A percentile compares a stretch with the other conserved stretches of the same genome.
These are phyloP conservation scores for Cryptococcus depauperatus DNA, from an alignment of 1,284 basidiomycete genomes.

Conservation along the genomic window DNA sequence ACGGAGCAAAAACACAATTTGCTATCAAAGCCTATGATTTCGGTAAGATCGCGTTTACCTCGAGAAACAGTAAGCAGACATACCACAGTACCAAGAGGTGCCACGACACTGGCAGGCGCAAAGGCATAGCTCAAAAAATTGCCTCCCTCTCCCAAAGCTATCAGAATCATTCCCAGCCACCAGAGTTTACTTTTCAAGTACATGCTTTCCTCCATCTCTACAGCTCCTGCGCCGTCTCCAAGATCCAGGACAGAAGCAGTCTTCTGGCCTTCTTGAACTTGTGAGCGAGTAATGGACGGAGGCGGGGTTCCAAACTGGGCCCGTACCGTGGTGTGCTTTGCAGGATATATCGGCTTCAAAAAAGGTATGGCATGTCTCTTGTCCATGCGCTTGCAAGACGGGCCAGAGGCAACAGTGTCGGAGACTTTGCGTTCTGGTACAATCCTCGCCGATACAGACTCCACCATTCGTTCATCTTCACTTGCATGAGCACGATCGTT, in stretches of 20 bases:
- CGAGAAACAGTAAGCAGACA: slow-evolving; percentile 35
- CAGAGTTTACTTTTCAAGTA: slow-evolving; percentile 80
- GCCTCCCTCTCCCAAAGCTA: slow-evolving; percentile 84
- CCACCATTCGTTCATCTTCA: not conserved
- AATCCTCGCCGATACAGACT: slow-evolving; percentile 8
- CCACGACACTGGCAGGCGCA: slow-evolving; percentile 88
- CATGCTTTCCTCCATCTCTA: slow-evolving; percentile 48
- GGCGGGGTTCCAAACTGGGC: not conserved
- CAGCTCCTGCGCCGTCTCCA: slow-evolving; percentile 16
- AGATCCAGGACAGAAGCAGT: not conserved
- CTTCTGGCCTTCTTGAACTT: not conserved
- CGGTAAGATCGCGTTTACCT: slow-evolving; percentile 3
- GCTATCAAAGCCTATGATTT: slow-evolving; percentile 60
- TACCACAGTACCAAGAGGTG: slow-evolving; percentile 79
- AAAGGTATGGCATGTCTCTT: not conserved
- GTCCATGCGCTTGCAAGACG: not conserved
- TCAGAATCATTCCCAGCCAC: slow-evolving; percentile 83
- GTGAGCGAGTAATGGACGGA: not conserved
- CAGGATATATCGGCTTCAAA: not conserved
- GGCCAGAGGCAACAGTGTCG: not conserved
- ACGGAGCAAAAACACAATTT: slow-evolving; percentile 87
- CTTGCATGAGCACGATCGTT: not conserved
- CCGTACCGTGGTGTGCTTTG: not conserved
- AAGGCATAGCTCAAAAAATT: slow-evolving; percentile 87
- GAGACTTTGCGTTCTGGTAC: slow-evolving; percentile 3